phyloP scores from a whole-genome alignment of 345 rosid species.

The Combretum micranthum region DNA sequence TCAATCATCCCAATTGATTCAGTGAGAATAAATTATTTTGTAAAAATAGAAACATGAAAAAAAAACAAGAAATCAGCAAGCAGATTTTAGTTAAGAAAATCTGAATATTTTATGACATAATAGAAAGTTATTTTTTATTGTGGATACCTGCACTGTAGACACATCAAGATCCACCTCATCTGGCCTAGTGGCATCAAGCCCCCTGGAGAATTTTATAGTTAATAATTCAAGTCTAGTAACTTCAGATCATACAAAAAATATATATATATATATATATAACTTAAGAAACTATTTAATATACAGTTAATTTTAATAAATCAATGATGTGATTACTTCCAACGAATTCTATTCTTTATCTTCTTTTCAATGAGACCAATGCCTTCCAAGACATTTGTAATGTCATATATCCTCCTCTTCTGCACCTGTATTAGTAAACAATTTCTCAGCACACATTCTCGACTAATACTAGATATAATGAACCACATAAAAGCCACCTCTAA shows the following conservation, averaged over 20 bases:
- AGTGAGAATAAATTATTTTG: not conserved
- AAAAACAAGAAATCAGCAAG: not conserved
- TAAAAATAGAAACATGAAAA: not conserved
- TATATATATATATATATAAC: not conserved
- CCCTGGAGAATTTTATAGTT: constrained; percentile 45
- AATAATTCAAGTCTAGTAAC: too few relatives aligned
- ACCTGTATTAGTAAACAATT: constrained; percentile 33
- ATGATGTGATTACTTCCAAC: constrained; percentile 64
- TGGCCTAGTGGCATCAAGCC: constrained; percentile 55
- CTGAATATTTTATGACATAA: not conserved
- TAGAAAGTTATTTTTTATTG: not conserved
- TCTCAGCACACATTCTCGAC: constrained; percentile 1
- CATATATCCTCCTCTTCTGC: constrained; percentile 95
- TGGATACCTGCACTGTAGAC: constrained; percentile 57
- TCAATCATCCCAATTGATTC: not conserved
- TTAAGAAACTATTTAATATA: not conserved
- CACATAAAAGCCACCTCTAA: constrained; percentile 48
- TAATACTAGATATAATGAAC: constrained; percentile 1
- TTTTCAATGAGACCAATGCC: constrained; percentile 98
- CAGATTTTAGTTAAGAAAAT: not conserved
- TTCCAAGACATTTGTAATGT: constrained; percentile 97
- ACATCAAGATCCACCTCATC: constrained; percentile 49
- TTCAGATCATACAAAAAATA: too few relatives aligned
- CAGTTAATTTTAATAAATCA: not conserved
- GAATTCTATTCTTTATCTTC: constrained; percentile 84